These are phyloP conservation scores for Neurospora intermedia DNA, from an alignment of 495 filamentous ascomycete genomes.

Conservation along the genomic window DNA sequence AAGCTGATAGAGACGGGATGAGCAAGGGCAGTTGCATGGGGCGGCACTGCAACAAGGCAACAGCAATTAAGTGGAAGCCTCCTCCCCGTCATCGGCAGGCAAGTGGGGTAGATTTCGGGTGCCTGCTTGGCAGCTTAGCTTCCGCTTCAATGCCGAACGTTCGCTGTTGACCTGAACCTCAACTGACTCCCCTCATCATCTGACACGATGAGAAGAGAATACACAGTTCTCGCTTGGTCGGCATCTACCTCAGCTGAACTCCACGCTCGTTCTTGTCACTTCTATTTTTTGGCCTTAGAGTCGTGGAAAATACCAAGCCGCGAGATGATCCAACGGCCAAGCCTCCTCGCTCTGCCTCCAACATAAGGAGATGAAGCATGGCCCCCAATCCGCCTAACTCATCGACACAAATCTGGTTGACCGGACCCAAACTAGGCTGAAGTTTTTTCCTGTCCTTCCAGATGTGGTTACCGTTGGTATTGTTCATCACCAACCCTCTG, in stretches of 20 bases:
- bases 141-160: too few species aligned
- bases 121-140: too few species aligned
- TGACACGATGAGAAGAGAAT: background rate
- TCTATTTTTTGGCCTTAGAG: background rate
- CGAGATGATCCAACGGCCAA: background rate
- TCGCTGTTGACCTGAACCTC: background rate
- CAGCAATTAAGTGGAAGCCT: too few species aligned
- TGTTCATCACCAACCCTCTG: background rate
- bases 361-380: conserved; percentile 3
- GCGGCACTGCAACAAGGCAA: too few species aligned
- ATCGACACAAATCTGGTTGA: background rate
- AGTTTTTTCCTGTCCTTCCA: background rate
- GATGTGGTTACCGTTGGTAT: background rate
- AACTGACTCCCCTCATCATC: background rate
- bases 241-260: background rate
- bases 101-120: too few species aligned
- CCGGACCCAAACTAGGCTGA: background rate
- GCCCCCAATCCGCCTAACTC: conserved; percentile 12
- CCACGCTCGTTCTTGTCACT: background rate
- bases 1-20: too few species aligned
- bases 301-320: background rate
- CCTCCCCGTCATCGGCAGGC: too few species aligned
- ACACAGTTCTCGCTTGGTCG: background rate
- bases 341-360: conserved; percentile 7
- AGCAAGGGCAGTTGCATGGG: too few species aligned